A percentile compares a stretch with the other conserved stretches of the same genome.
These are phyloP conservation scores for Malassezia sympodialis DNA, from an alignment of 1,284 basidiomycete genomes.

Conservation along the genomic window DNA sequence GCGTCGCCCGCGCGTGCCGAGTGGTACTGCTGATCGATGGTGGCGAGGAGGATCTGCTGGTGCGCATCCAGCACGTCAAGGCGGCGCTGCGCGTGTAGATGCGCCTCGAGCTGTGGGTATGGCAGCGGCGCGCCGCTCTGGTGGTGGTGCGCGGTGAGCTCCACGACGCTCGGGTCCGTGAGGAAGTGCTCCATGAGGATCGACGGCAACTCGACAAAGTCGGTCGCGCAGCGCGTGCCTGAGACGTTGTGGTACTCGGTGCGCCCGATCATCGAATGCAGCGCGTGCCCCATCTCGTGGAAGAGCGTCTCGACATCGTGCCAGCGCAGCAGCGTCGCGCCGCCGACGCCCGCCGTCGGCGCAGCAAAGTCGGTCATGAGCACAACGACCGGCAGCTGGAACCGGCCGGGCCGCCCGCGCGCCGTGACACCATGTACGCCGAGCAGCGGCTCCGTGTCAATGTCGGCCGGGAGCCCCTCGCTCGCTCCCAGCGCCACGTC, in stretches of 20 bases:
- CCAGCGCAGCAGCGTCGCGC: conserved; percentile 69
- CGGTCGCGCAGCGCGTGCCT: conserved; percentile 94
- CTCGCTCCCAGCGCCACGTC: conserved; percentile 51
- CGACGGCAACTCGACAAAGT: conserved; percentile 94
- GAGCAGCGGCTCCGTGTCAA: conserved; percentile 20
- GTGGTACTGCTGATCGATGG: conserved; percentile 82
- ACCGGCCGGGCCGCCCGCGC: conserved; percentile 50
- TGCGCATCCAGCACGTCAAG: conserved; percentile 63
- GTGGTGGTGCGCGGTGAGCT: conserved; percentile 61
- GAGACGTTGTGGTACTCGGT: conserved; percentile 97
- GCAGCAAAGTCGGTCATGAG: conserved; percentile 76
- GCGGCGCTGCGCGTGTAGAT: conserved; percentile 21
- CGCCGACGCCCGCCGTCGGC: conserved; percentile 57
- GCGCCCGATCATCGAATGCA: conserved; percentile 97
- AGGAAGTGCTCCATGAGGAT: conserved; percentile 97
- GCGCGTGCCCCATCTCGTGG: conserved; percentile 98
- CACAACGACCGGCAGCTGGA: conserved; percentile 83
- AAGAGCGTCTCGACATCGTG: conserved; percentile 88
- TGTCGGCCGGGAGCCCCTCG: neutral
- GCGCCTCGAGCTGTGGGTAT: conserved; percentile 53
- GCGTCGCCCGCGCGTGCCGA: conserved; percentile 53
- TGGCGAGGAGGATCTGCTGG: conserved; percentile 78
- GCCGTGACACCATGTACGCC: conserved; percentile 50
- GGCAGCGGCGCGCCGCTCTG: conserved; percentile 61
- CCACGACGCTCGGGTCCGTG: conserved; percentile 68